Evolutionary conservation across 345 rosid species (phyloP).

Genomic region (Sisymbrium altissimum): DNA sequence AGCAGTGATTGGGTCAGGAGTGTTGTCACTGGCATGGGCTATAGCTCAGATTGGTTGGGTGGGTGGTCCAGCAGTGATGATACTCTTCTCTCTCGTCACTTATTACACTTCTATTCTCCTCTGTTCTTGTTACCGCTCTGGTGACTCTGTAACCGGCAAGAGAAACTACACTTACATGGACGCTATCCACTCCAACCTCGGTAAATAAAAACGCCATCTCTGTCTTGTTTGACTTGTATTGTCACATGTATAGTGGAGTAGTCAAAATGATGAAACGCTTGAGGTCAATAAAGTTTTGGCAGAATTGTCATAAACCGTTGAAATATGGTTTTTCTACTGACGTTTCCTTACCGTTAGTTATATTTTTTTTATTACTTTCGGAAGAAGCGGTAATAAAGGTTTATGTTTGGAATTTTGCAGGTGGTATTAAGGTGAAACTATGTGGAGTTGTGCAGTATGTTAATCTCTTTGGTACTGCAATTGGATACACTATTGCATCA

Average conservation of each 20-base stretch:
- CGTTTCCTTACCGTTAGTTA: no score
- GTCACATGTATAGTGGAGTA: background rate
- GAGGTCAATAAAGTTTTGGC: no score
- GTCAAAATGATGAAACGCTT: background rate
- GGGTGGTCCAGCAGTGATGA: slow-evolving; percentile 61
- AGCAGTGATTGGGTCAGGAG: slow-evolving; percentile 82
- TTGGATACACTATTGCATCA: slow-evolving; percentile 76
- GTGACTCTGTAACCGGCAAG: slow-evolving; percentile 57
- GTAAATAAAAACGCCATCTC: slow-evolving; percentile 27
- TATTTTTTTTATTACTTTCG: background rate
- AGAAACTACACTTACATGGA: slow-evolving; percentile 75
- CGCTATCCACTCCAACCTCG: slow-evolving; percentile 59
- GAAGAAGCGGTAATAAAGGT: background rate
- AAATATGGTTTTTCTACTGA: no score
- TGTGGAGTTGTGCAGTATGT: slow-evolving; percentile 68
- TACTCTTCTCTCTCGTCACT: slow-evolving; percentile 67
- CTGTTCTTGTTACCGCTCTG: slow-evolving; percentile 63
- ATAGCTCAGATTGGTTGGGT: slow-evolving; percentile 81
- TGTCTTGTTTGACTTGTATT: background rate
- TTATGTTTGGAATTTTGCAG: slow-evolving; percentile 30
- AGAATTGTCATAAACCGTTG: no score
- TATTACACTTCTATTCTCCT: slow-evolving; percentile 64
- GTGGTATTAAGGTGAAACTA: slow-evolving; percentile 52
- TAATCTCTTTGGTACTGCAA: slow-evolving; percentile 70
- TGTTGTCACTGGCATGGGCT: slow-evolving; percentile 74